Conservation (phyloP, 805 yeast species). For the Saturnispora hagleri region DNA sequence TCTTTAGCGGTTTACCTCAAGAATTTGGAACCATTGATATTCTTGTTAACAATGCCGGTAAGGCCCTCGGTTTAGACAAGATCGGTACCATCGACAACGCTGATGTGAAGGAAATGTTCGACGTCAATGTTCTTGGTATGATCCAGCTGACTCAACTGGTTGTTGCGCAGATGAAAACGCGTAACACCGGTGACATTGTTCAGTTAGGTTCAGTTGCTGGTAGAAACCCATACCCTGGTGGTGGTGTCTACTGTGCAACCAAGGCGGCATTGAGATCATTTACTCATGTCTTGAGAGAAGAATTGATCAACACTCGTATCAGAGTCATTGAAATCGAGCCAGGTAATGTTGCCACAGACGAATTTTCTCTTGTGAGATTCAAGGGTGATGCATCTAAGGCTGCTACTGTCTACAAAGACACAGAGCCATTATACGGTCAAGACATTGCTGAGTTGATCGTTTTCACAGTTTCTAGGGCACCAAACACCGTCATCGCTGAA, state of each 20-base stretch:
- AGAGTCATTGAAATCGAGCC: slow-evolving; percentile 71
- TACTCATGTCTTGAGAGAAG: slow-evolving; percentile 55
- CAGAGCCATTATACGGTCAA: slow-evolving; percentile 60
- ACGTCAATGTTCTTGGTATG: slow-evolving; percentile 82
- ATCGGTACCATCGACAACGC: slow-evolving; percentile 58
- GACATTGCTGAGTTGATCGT: slow-evolving; percentile 71
- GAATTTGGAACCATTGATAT: slow-evolving; percentile 53
- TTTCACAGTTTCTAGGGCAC: slow-evolving; percentile 56
- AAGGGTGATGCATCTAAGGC: slow-evolving; percentile 55
- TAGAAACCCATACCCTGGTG: slow-evolving; percentile 71
- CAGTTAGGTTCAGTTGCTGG: slow-evolving; percentile 75
- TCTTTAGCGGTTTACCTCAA: slow-evolving; percentile 32
- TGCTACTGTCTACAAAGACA: slow-evolving; percentile 53
- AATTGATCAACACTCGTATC: slow-evolving; percentile 42
- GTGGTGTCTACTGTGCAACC: slow-evolving; percentile 69
- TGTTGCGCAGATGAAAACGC: slow-evolving; percentile 58
- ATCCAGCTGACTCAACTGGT: slow-evolving; percentile 77
- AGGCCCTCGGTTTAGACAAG: slow-evolving; percentile 69
- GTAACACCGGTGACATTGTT: slow-evolving; percentile 65
- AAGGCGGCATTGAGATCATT: slow-evolving; percentile 67
- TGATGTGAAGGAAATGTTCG: slow-evolving; percentile 69
- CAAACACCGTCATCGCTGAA: slow-evolving; percentile 71
- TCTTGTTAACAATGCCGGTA: slow-evolving; percentile 66
- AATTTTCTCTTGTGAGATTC: slow-evolving; percentile 56
- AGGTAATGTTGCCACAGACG: slow-evolving; percentile 68